A percentile compares a stretch with the other conserved stretches of the same genome.
Evolutionary conservation across 208 protist species (phyloP).

Genomic region (Crithidia expoeki): DNA sequence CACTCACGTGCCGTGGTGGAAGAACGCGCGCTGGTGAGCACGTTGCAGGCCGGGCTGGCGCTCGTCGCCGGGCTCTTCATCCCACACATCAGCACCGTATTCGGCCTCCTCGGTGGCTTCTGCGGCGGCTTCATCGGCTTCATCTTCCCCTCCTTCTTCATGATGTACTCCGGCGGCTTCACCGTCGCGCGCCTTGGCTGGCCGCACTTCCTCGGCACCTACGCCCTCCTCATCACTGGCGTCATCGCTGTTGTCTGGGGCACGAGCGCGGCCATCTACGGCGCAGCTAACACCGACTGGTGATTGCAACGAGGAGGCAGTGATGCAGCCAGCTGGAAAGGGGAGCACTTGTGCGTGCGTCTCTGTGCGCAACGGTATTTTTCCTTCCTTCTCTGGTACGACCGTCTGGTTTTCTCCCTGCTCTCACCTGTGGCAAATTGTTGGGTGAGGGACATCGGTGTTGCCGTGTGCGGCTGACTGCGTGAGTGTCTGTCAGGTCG

Average conservation of each 20-base stretch:
- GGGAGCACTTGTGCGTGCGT: no score
- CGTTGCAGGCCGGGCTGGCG: constrained; percentile 23
- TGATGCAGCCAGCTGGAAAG: no score
- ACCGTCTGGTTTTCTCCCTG: no score
- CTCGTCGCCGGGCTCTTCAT: constrained; percentile 47
- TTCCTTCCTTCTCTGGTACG: no score
- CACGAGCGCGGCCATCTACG: constrained; percentile 62
- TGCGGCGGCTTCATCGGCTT: constrained; percentile 63
- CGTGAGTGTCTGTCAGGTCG: not conserved
- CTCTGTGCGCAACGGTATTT: no score
- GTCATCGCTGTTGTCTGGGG: constrained; percentile 70
- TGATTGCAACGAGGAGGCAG: no score
- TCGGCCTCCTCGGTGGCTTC: constrained; percentile 55
- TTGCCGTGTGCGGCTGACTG: not conserved
- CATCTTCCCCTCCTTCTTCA: constrained; percentile 61
- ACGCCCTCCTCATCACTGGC: constrained; percentile 61
- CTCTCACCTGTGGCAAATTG: no score
- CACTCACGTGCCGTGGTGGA: constrained; percentile 35
- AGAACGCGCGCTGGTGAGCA: constrained; percentile 37
- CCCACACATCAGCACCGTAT: constrained; percentile 45
- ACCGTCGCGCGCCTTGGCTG: no score
- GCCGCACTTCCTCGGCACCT: constrained; percentile 57
- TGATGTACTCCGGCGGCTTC: constrained; percentile 67
- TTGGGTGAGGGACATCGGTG: no score
- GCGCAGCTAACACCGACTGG: constrained; percentile 32